Base-by-base conservation (phyloP, 2,329 filamentous ascomycete species). In the Blumeria graminis region DNA sequence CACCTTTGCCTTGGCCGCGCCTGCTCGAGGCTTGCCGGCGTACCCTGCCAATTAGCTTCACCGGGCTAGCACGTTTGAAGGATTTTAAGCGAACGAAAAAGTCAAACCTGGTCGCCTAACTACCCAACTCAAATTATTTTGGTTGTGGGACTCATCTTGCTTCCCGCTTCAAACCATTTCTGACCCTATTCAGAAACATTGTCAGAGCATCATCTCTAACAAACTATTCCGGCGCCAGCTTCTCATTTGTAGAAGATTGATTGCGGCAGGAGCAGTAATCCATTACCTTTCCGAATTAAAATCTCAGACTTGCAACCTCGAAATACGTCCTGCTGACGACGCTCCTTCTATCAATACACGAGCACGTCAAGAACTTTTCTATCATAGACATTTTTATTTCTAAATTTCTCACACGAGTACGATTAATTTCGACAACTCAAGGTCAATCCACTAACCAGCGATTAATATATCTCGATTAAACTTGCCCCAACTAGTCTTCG, bases 341-440 rank as follows among this genome's bases (percentile, higher is more conserved):
- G 57, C 59, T 57, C 61, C 57, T 63, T 61, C 58, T 58, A 45
- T 55, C 55, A 55, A 28, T 35, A 45, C 45, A 57, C 14, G 57
- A 55, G 18, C 36, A 43, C 10, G 16, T 28, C 55, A 58, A 60
- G 59, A 61, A 60, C 59, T 56, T 58, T 59, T 60, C 60, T 61
- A 48, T 55, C 53, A 57, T 59, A 58, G 59, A 57, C 59, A 53
- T 59, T 57, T 62, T 61, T 59, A 55, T 48, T 39, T 16, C 32
- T 36, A 10, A 16, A 13, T 39, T 28, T 22, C 51, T 36, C 35
- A 43, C 52, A 36, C 53, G 57, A 59, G 63, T 62, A 60, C 65
- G 63, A 65, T 67, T 67, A 56, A 65, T 60, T 67, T 65, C 63
- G 65, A 60, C 62, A 58, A 61, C 60, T 61, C 56, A 56, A 55